Conservation (phyloP, 345 rosid genomes). For the Aethionema arabicum region DNA sequence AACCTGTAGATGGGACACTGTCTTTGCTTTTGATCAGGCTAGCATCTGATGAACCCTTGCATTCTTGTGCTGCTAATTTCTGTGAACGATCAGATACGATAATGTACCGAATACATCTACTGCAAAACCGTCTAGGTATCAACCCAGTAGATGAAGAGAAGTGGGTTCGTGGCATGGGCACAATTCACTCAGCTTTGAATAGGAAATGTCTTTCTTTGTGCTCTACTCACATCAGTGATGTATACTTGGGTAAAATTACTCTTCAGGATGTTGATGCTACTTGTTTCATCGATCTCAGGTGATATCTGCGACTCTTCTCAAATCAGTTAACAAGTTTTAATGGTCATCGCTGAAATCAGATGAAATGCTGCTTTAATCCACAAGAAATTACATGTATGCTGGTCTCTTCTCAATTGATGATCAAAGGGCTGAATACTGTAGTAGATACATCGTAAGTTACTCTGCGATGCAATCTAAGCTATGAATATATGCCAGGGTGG, state of each 20-base stretch:
- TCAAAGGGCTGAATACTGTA: constrained; percentile 8
- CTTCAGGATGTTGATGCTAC: constrained; percentile 71
- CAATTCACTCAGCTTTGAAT: constrained; percentile 60
- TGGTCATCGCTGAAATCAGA: constrained; percentile 5
- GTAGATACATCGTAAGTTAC: not conserved
- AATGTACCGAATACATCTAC: constrained; percentile 56
- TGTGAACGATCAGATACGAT: constrained; percentile 61
- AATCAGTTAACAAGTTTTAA: not conserved
- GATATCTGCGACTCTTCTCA: constrained; percentile 27
- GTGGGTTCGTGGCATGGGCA: constrained; percentile 62
- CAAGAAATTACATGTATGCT: not conserved
- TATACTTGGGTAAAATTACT: constrained; percentile 71
- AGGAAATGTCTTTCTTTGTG: constrained; percentile 73
- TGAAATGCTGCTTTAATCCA: not conserved
- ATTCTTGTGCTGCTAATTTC: constrained; percentile 68
- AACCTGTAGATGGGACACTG: constrained; percentile 77
- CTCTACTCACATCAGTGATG: constrained; percentile 57
- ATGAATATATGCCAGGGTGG: not conserved
- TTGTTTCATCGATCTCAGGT: constrained; percentile 55
- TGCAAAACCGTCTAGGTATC: constrained; percentile 50
- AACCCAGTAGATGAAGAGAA: constrained; percentile 51
- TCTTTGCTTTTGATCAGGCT: constrained; percentile 69
- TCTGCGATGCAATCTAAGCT: constrained; percentile 1
- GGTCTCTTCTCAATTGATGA: not conserved
- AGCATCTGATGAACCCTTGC: constrained; percentile 62